Base-by-base conservation (phyloP, 192 early-diverging fungal species). In the Coemansia sp. region DNA sequence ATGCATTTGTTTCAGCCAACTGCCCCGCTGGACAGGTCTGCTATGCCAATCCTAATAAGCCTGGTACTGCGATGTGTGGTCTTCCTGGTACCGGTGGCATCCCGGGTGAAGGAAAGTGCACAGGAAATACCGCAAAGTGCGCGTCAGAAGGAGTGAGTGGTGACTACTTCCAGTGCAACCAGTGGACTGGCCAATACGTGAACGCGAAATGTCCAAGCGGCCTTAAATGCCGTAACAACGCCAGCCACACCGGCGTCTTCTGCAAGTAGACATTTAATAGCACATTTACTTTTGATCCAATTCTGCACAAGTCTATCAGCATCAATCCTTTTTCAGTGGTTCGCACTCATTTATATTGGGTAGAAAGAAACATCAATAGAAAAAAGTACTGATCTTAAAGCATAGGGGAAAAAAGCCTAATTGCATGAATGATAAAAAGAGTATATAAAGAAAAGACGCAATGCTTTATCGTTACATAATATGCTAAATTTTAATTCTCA, bases 161-260 rank as follows among this genome's bases (percentile, higher is more conserved):
- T 10, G 64, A 45, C 49, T 82, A 76, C 59, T 50, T 56, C 44
- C 68, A 69, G 68, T 82, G 79, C 71, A 69, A 82, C 61, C 57
- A 56, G 49, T 82, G 79, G 79, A 64, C 71, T 2, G 75, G 75
- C 48, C 74, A 82, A 59, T 82, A 71, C 47, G 68, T 74, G 38
- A 71, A 65, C 23, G 65, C 70, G 21, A 52, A 41, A 42, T 82
- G 79, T 48, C 79, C 74, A 13, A 26, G 23, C 19, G 71, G 71
- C 1, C 79, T 77, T 42, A 74, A 45, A 52, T 81, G 74, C 68
- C 64, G 76, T 21, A 81, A 81, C 70, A 81, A 81, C 50, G 64
- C 63, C 43, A 67, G 61, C 68, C 66, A 66, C 67, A 71, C 73
- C 0, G 78, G 78, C n/a, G 78, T 81, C 10, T 69, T 64, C 63